Percentiles rank a stretch among this genome's conserved stretches.
Conservation (phyloP, 2,329 filamentous ascomycete species). For the Paraphoma sp. region DNA sequence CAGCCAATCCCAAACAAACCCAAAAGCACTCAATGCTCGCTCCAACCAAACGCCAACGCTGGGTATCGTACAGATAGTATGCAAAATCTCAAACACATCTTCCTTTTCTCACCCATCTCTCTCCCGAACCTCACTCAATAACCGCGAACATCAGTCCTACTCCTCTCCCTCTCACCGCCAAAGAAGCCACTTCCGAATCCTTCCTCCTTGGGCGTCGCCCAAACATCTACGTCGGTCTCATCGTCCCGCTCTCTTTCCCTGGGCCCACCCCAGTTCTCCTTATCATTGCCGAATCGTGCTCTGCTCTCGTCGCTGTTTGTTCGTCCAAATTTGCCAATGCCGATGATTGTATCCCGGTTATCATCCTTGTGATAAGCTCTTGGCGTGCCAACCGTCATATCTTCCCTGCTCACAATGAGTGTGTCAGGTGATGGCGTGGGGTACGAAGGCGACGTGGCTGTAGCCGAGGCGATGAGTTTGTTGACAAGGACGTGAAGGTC, state of each 20-base stretch:
- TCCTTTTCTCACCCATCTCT: background rate
- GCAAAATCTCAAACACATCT: constrained; percentile 5
- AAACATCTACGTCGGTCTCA: constrained; percentile 27
- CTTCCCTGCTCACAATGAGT: constrained; percentile 28
- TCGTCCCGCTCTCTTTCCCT: constrained; percentile 9
- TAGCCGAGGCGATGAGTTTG: constrained; percentile 30
- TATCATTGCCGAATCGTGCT: constrained; percentile 2
- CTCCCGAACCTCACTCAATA: background rate
- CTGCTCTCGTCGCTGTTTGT: background rate
- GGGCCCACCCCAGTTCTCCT: background rate
- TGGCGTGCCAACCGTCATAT: constrained; percentile 2
- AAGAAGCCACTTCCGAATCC: constrained; percentile 34
- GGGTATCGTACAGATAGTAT: constrained; percentile 1
- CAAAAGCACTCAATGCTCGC: background rate
- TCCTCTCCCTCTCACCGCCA: background rate
- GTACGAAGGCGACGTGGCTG: constrained; percentile 29
- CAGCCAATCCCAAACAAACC: background rate
- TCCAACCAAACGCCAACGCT: background rate
- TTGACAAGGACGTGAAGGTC: constrained; percentile 38
- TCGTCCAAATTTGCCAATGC: background rate
- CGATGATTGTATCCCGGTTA: background rate
- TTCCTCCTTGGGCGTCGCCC: constrained; percentile 49
- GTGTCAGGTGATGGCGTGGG: constrained; percentile 44
- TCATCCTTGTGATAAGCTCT: background rate
- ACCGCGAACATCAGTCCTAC: background rate